Evolutionary conservation across 2,329 filamentous ascomycete species (phyloP).

Genomic region (Fusarium verrucosum): DNA sequence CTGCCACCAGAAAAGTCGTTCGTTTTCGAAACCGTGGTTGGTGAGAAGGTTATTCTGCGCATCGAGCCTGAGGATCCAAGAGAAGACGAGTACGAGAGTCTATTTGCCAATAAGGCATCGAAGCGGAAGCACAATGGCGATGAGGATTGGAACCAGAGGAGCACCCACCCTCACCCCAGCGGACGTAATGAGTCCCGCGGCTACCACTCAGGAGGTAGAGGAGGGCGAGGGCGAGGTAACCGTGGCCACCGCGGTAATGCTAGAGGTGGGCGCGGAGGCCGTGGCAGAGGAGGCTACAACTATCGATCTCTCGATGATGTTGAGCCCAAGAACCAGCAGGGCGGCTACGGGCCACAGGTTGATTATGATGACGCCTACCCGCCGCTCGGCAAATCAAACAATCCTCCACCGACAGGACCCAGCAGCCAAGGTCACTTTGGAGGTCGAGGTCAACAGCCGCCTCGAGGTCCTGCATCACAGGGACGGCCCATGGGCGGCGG

Average conservation of each 20-base stretch:
- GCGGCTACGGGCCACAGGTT: conserved; percentile 54
- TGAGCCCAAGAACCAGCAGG: conserved; percentile 58
- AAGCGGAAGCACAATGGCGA: conserved; percentile 68
- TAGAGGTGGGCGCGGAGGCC: conserved; percentile 54
- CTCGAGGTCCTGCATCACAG: conserved; percentile 37
- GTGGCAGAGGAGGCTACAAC: conserved; percentile 60
- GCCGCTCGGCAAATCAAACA: conserved; percentile 39
- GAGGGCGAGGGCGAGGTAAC: conserved; percentile 51
- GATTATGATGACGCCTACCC: conserved; percentile 58
- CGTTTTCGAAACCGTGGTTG: conserved; percentile 83
- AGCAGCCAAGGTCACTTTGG: conserved; percentile 28
- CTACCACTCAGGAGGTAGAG: conserved; percentile 55
- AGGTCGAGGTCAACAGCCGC: conserved; percentile 34
- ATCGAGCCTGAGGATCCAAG: conserved; percentile 76
- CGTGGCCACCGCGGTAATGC: conserved; percentile 51
- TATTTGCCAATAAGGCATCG: conserved; percentile 67
- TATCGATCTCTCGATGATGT: conserved; percentile 77
- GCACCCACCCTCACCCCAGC: conserved; percentile 47
- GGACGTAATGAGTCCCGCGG: conserved; percentile 55
- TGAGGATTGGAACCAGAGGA: conserved; percentile 52
- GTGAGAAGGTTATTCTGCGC: conserved; percentile 84
- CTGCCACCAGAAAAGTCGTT: conserved; percentile 75
- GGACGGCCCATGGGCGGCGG: conserved; percentile 40
- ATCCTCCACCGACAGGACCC: conserved; percentile 31
- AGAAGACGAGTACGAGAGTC: conserved; percentile 71